Evolutionary conservation across 164 flowering plant species (phyloP).

Genomic region (Warburgia ugandensis): DNA sequence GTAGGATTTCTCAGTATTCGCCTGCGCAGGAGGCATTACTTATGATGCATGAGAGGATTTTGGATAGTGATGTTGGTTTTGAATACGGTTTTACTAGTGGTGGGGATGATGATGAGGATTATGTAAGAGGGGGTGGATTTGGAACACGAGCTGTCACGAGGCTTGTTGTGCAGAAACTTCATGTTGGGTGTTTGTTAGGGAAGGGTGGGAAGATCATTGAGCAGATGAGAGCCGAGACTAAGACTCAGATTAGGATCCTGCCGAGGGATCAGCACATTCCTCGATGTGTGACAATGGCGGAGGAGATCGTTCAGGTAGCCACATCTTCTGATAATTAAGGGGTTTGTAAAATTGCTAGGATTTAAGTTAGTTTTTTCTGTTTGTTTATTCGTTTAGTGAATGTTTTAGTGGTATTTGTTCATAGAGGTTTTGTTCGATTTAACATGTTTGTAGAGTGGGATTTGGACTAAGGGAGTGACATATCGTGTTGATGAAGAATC

Average conservation of each 20-base stretch:
- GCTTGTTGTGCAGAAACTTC: conserved; percentile 79
- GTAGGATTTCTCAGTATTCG: conserved; percentile 65
- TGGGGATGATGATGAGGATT: conserved; percentile 41
- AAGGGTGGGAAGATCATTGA: conserved; percentile 98
- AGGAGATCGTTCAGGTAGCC: conserved; percentile 94
- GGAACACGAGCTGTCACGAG: conserved; percentile 59
- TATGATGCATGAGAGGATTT: conserved; percentile 81
- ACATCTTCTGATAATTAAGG: no score
- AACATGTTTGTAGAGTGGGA: no score
- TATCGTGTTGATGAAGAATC: no score
- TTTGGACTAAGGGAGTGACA: no score
- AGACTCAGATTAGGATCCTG: conserved; percentile 88
- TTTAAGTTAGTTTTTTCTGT: no score
- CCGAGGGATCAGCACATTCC: conserved; percentile 89
- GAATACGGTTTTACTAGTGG: conserved; percentile 17
- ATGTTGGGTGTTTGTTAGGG: conserved; percentile 91
- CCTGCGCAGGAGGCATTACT: conserved; percentile 90
- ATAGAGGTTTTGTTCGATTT: no score
- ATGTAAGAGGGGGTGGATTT: conserved; percentile 27
- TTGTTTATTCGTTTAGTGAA: no score
- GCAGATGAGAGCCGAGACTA: conserved; percentile 94
- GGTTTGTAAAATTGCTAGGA: no score
- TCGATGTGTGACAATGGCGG: conserved; percentile 69
- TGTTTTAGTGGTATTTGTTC: no score
- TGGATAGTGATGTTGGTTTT: conserved; percentile 56